Percentiles rank a stretch among this genome's conserved stretches.
These are phyloP conservation scores for Aspergillus hiratsukae DNA, from an alignment of 2,329 filamentous ascomycete species.

Conservation along the genomic window DNA sequence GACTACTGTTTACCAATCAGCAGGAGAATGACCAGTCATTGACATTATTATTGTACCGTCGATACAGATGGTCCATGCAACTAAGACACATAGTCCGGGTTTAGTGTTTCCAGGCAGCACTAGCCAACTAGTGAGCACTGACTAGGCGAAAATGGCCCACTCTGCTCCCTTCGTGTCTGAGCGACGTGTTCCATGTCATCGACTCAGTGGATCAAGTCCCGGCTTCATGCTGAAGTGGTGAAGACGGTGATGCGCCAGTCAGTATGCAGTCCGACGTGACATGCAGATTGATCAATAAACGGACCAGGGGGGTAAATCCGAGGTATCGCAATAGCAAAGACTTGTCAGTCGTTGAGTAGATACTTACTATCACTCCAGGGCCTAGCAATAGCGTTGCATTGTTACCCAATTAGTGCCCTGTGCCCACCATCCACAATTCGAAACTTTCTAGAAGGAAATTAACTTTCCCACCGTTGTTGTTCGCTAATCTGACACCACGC, in stretches of 20 bases:
- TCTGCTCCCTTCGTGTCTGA: neutral
- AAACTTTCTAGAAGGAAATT: slow-evolving; percentile 35
- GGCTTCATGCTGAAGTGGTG: neutral
- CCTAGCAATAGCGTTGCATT: neutral
- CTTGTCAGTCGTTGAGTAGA: too few species aligned
- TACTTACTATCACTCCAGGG: neutral
- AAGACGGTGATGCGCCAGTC: neutral
- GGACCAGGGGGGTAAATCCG: too few species aligned
- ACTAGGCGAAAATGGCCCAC: slow-evolving; percentile 1
- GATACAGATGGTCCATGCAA: neutral
- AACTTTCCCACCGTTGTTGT: slow-evolving; percentile 23
- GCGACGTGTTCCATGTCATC: neutral
- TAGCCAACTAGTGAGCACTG: neutral
- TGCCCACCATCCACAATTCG: slow-evolving; percentile 14
- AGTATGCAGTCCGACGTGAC: slow-evolving; percentile 15
- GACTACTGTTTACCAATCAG: neutral
- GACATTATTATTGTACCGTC: neutral
- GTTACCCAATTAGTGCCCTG: slow-evolving; percentile 6
- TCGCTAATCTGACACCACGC: slow-evolving; percentile 17
- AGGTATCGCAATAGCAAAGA: too few species aligned
- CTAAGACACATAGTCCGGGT: neutral
- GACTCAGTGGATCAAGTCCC: too few species aligned
- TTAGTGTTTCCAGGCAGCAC: neutral
- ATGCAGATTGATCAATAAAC: slow-evolving; percentile 6
- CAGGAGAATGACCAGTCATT: neutral